These are phyloP conservation scores for Pilobolus umbonatus DNA, from an alignment of 192 early-diverging fungal species.

Conservation along the genomic window DNA sequence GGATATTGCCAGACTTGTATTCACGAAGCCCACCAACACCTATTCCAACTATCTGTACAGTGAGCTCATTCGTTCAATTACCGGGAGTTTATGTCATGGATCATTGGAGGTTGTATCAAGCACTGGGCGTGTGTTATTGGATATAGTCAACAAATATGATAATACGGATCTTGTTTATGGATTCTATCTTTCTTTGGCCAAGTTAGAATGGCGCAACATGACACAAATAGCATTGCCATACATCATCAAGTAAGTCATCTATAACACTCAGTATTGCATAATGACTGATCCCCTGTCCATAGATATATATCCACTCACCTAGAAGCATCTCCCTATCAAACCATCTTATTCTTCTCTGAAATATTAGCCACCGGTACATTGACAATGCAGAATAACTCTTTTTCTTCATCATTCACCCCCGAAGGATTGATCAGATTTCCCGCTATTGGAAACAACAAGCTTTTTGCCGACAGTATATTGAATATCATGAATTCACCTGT, in stretches of 20 bases:
- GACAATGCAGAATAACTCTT: slow-evolving; percentile 33
- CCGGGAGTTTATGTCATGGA: slow-evolving; percentile 27
- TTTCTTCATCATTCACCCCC: slow-evolving; percentile 42
- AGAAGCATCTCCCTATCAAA: slow-evolving; percentile 29
- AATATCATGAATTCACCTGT: slow-evolving; percentile 27
- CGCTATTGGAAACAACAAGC: slow-evolving; percentile 16
- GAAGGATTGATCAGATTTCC: slow-evolving; percentile 49
- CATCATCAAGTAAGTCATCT: slow-evolving; percentile 42
- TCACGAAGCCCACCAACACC: slow-evolving; percentile 20
- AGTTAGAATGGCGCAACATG: slow-evolving; percentile 64
- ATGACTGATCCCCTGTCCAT: not conserved
- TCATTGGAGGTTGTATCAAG: slow-evolving; percentile 29
- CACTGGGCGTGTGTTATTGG: slow-evolving; percentile 27
- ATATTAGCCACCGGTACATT: slow-evolving; percentile 38
- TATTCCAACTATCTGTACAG: slow-evolving; percentile 22
- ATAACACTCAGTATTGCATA: too few species aligned
- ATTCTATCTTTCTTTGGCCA: slow-evolving; percentile 63
- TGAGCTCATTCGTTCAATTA: slow-evolving; percentile 23
- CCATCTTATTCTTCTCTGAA: slow-evolving; percentile 45
- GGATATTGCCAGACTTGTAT: slow-evolving; percentile 32
- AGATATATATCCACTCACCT: slow-evolving; percentile 43
- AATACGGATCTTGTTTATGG: slow-evolving; percentile 55
- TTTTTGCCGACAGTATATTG: slow-evolving; percentile 37
- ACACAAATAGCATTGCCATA: slow-evolving; percentile 71
- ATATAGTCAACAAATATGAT: slow-evolving; percentile 31